phyloP scores from a whole-genome alignment of 2,329 filamentous ascomycete genomes.

The Neonectria ditissima region DNA sequence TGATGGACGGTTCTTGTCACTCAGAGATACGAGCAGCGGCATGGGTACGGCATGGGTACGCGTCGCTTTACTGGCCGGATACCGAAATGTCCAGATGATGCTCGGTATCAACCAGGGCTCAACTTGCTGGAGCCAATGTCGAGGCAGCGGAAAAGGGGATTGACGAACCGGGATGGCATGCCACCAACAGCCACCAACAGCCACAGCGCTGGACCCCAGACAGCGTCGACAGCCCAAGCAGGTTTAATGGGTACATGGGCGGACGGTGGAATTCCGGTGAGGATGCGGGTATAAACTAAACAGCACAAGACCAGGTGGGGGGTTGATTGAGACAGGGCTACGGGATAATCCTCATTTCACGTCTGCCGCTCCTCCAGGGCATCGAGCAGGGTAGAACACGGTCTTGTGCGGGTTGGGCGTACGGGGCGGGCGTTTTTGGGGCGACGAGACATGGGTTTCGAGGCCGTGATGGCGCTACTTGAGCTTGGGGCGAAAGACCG shows the following conservation, averaged over 20 bases:
- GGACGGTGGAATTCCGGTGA: constrained; percentile 15
- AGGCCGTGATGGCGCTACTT: constrained; percentile 22
- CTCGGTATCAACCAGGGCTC: constrained; percentile 17
- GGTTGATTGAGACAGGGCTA: constrained; percentile 23
- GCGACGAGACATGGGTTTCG: constrained; percentile 16
- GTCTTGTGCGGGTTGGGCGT: neutral
- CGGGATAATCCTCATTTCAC: constrained; percentile 45
- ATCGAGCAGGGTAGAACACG: constrained; percentile 2
- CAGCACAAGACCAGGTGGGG: constrained; percentile 16
- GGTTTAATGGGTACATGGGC: constrained; percentile 35
- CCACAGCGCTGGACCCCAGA: constrained; percentile 30
- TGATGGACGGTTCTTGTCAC: neutral
- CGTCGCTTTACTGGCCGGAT: constrained; percentile 15
- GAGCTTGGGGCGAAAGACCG: constrained; percentile 12
- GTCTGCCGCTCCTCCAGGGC: constrained; percentile 22
- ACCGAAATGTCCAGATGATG: constrained; percentile 8
- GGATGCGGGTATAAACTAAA: constrained; percentile 24
- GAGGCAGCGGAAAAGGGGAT: constrained; percentile 26
- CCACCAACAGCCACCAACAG: constrained; percentile 30
- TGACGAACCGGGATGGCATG: constrained; percentile 24
- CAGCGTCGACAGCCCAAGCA: constrained; percentile 22
- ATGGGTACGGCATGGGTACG: constrained; percentile 21
- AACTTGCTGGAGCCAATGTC: constrained; percentile 10
- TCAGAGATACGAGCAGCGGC: constrained; percentile 2
- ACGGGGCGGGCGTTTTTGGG: neutral